Percentiles rank a stretch among this genome's conserved stretches.
Conservation (phyloP, 2,329 filamentous ascomycete genomes). For the Penicillium psychrosexuale region DNA sequence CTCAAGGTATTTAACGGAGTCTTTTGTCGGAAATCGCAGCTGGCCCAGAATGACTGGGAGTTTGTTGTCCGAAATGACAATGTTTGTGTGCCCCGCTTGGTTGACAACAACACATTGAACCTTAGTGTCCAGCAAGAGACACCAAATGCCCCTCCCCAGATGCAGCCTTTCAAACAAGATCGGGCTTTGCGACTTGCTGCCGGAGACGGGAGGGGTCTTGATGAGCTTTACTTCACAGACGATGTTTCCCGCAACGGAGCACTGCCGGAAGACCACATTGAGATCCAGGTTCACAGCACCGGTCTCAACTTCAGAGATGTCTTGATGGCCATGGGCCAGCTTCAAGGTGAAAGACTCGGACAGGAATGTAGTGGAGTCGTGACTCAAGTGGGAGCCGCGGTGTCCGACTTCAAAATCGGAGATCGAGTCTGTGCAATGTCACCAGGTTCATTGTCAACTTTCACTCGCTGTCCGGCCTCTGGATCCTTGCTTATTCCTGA, state of each 20-base stretch:
- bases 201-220: constrained; percentile 17
- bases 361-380: constrained; percentile 44
- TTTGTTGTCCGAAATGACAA: constrained; percentile 22
- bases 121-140: constrained; percentile 24
- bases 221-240: constrained; percentile 28
- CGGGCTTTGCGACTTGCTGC: constrained; percentile 22
- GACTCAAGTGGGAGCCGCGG: constrained; percentile 26
- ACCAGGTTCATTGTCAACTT: constrained; percentile 29
- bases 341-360: constrained; percentile 28
- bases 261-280: constrained; percentile 20
- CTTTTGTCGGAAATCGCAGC: constrained; percentile 17
- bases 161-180: constrained; percentile 25
- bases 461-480: constrained; percentile 30
- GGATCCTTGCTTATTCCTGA: constrained; percentile 33
- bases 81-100: constrained; percentile 20
- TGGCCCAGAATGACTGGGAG: constrained; percentile 21
- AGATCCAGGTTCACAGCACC: constrained; percentile 20
- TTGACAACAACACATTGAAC: constrained; percentile 21
- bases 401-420: constrained; percentile 34
- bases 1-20: constrained; percentile 18
- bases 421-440: constrained; percentile 44
- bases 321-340: constrained; percentile 41
- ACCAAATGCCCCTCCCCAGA: constrained; percentile 17
- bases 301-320: constrained; percentile 42
- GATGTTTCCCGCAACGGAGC: constrained; percentile 11